phyloP scores from a whole-genome alignment of 306 rosid species.

The Prunus kanzakura region DNA sequence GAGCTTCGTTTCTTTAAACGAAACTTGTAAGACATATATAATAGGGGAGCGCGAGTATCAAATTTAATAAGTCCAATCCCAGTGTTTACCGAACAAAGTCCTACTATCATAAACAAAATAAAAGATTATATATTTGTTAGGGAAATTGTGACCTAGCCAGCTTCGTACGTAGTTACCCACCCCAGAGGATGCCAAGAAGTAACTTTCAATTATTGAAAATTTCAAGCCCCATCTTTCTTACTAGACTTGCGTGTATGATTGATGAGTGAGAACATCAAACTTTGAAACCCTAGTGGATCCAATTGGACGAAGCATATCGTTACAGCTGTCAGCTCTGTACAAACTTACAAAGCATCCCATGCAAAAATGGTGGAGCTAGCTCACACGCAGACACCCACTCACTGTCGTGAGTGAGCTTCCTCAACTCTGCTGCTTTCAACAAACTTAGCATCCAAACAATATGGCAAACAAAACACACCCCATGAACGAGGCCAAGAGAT shows the following conservation, averaged over 20 bases:
- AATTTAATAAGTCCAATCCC: too few species aligned
- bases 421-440: neutral
- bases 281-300: neutral
- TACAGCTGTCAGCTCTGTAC: neutral
- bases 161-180: neutral
- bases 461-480: neutral
- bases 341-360: constrained; percentile 1
- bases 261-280: too few species aligned
- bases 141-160: neutral
- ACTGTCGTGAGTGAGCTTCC: neutral
- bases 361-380: neutral
- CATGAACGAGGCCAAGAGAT: neutral
- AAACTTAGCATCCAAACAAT: neutral
- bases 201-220: neutral
- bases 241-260: neutral
- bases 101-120: neutral
- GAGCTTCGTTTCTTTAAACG: too few species aligned
- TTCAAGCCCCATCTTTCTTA: neutral
- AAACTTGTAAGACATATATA: too few species aligned
- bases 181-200: neutral
- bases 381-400: neutral
- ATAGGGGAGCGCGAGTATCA: too few species aligned
- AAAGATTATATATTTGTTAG: neutral
- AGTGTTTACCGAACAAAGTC: too few species aligned
- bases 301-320: neutral